Percentiles rank a stretch among this genome's conserved stretches.
Evolutionary conservation across 192 early-diverging fungal species (phyloP).

Genomic region (Coemansia sp.): DNA sequence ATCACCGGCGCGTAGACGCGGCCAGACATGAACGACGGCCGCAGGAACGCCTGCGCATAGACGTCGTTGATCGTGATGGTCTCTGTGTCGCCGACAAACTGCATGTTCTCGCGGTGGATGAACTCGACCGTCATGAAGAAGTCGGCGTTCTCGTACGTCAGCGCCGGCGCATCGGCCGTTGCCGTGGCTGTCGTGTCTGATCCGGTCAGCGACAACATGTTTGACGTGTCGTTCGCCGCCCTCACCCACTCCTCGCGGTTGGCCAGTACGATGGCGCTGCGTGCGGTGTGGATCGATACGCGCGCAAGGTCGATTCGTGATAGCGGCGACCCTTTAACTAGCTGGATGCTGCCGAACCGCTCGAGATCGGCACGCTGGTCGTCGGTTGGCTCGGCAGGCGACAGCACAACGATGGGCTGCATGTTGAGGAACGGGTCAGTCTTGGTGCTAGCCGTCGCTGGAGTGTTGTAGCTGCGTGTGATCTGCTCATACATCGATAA

Average conservation of each 20-base stretch:
- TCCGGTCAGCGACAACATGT: slow-evolving; percentile 38
- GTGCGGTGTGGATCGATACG: slow-evolving; percentile 58
- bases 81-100: slow-evolving; percentile 69
- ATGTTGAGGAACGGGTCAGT: slow-evolving; percentile 35
- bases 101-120: slow-evolving; percentile 70
- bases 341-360: slow-evolving; percentile 55
- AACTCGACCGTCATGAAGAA: slow-evolving; percentile 74
- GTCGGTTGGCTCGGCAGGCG: slow-evolving; percentile 44
- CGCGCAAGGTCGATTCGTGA: slow-evolving; percentile 60
- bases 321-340: slow-evolving; percentile 61
- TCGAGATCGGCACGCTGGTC: slow-evolving; percentile 45
- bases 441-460: not conserved
- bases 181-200: slow-evolving; percentile 52
- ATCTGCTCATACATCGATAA: slow-evolving; percentile 53
- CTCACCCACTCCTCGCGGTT: slow-evolving; percentile 51
- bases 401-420: slow-evolving; percentile 63
- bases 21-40: slow-evolving; percentile 70
- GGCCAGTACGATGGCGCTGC: slow-evolving; percentile 59
- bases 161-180: slow-evolving; percentile 62
- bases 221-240: slow-evolving; percentile 36
- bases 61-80: slow-evolving; percentile 58
- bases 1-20: slow-evolving; percentile 70
- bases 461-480: slow-evolving; percentile 41
- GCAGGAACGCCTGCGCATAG: slow-evolving; percentile 62
- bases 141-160: slow-evolving; percentile 41